phyloP scores from a whole-genome alignment of 331 rosid species.

The Saraca asoca region DNA sequence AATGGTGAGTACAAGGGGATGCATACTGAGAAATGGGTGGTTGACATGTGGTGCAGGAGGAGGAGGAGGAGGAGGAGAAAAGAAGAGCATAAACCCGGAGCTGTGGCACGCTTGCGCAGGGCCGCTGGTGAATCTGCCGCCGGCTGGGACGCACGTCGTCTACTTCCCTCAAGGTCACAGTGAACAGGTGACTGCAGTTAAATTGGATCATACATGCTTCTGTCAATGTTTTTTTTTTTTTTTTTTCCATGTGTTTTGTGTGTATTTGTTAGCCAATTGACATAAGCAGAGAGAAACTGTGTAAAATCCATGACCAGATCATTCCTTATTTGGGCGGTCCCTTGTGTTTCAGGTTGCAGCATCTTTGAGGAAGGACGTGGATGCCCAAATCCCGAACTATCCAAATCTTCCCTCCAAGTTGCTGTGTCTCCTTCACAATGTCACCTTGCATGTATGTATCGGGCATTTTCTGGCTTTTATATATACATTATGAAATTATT shows the following conservation, averaged over 20 bases:
- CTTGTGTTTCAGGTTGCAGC: constrained; percentile 77
- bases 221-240: no score
- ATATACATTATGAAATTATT: neutral
- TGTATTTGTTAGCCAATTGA: no score
- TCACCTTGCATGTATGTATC: constrained; percentile 88
- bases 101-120: constrained; percentile 98
- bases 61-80: constrained; percentile 61
- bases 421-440: constrained; percentile 73
- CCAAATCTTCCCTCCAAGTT: constrained; percentile 83
- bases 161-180: constrained; percentile 98
- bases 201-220: neutral
- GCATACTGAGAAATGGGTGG: constrained; percentile 26
- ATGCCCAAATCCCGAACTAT: constrained; percentile 79
- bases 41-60: constrained; percentile 48
- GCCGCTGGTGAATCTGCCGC: constrained; percentile 82
- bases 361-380: constrained; percentile 77
- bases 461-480: neutral
- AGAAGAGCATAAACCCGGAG: constrained; percentile 70
- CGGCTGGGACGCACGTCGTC: constrained; percentile 77
- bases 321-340: constrained; percentile 24
- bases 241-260: no score
- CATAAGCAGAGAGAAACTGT: neutral
- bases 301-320: neutral
- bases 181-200: constrained; percentile 63
- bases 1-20: neutral